Evolutionary conservation across 2,329 filamentous ascomycete genomes (phyloP).

Genomic region (Mycocentrospora acerina): DNA sequence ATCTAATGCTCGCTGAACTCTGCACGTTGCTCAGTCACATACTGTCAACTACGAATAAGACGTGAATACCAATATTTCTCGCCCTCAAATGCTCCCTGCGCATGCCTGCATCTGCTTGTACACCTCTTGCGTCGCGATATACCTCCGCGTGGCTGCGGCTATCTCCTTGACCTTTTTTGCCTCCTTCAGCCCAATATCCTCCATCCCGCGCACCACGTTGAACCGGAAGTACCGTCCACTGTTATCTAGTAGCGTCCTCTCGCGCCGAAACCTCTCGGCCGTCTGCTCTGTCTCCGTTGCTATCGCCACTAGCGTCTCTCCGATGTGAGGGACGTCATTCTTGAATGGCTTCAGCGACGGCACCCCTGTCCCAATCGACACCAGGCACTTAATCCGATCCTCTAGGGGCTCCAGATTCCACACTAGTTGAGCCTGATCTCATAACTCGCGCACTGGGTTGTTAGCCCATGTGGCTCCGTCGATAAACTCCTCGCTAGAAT

Average conservation of each 20-base stretch:
- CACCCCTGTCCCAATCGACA: conserved; percentile 19
- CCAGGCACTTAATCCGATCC: conserved; percentile 12
- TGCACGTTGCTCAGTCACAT: conserved; percentile 8
- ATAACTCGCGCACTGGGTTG: conserved; percentile 26
- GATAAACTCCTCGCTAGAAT: conserved; percentile 15
- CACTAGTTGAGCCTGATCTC: conserved; percentile 32
- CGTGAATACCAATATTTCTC: conserved; percentile 13
- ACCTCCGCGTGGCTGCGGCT: conserved; percentile 19
- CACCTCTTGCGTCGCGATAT: conserved; percentile 19
- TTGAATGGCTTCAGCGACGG: conserved; percentile 19
- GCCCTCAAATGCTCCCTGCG: conserved; percentile 11
- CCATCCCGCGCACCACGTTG: conserved; percentile 47
- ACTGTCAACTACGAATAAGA: background rate
- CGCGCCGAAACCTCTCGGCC: conserved; percentile 14
- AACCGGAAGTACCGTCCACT: conserved; percentile 45
- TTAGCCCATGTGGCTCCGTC: conserved; percentile 3
- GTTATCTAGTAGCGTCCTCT: conserved; percentile 8
- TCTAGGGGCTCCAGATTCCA: conserved; percentile 14
- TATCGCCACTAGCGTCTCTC: conserved; percentile 11
- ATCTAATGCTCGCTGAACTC: conserved; percentile 10
- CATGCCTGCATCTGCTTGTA: conserved; percentile 22
- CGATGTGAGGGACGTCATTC: conserved; percentile 15
- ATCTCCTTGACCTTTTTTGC: conserved; percentile 20
- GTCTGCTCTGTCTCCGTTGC: conserved; percentile 20
- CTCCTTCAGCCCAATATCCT: conserved; percentile 47